Evolutionary conservation across 2,329 filamentous ascomycete genomes (phyloP).

Genomic region (Cladosporium cucumerinum): DNA sequence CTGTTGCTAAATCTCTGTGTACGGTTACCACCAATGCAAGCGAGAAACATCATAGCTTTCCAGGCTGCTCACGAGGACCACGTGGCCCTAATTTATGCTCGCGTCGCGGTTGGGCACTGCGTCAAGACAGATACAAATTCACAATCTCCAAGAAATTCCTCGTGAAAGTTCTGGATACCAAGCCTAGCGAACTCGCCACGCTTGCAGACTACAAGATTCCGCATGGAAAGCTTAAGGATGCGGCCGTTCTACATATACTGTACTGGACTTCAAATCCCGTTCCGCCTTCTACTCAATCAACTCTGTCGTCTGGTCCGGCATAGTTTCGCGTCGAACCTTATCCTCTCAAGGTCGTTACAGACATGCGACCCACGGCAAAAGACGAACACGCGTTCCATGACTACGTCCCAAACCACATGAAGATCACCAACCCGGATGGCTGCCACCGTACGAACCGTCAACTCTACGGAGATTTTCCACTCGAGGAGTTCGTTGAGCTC

Average conservation of each 20-base stretch:
- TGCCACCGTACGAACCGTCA: too few relatives aligned
- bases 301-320: not conserved
- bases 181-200: not conserved
- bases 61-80: not conserved
- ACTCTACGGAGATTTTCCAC: too few relatives aligned
- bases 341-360: not conserved
- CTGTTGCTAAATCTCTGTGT: not conserved
- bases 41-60: too few relatives aligned
- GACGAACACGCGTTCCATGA: not conserved
- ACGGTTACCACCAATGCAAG: too few relatives aligned
- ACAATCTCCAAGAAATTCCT: too few relatives aligned
- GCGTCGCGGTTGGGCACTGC: too few relatives aligned
- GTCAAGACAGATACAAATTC: too few relatives aligned
- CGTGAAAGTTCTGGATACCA: too few relatives aligned
- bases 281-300: not conserved
- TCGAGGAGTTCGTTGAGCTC: too few relatives aligned
- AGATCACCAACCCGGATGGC: not conserved
- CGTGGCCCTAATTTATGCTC: too few relatives aligned
- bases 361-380: not conserved
- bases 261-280: not conserved
- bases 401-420: not conserved
- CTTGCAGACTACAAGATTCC: not conserved
- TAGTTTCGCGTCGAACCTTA: not conserved
- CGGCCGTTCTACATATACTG: not conserved
- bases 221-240: not conserved